Conservation (phyloP, 805 yeast species). For the Clavispora santaluciae region DNA sequence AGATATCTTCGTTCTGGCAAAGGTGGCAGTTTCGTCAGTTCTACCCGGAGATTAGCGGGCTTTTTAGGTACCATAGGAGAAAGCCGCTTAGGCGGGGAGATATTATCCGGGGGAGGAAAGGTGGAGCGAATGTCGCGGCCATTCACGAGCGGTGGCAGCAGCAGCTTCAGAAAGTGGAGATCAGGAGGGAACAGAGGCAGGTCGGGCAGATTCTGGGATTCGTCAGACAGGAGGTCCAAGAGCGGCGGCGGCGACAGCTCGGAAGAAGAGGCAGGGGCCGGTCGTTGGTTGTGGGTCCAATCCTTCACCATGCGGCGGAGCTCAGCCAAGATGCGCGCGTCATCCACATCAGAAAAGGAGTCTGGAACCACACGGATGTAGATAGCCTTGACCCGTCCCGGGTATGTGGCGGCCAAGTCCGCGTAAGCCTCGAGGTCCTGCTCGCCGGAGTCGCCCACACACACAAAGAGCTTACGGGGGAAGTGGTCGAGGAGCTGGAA, state of each 20-base stretch:
- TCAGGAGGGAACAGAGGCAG: neutral
- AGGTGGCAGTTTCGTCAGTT: constrained; percentile 26
- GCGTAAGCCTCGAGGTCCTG: constrained; percentile 89
- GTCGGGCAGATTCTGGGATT: neutral
- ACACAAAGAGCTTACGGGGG: constrained; percentile 68
- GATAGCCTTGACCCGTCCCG: constrained; percentile 64
- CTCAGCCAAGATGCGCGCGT: constrained; percentile 27
- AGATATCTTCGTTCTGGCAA: constrained; percentile 22
- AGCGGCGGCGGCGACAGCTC: neutral
- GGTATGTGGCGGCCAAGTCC: constrained; percentile 57
- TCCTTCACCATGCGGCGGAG: constrained; percentile 20
- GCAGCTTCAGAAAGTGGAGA: no score
- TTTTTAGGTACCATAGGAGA: constrained; percentile 48
- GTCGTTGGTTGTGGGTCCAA: constrained; percentile 9
- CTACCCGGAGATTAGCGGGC: constrained; percentile 38
- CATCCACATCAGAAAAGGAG: constrained; percentile 58
- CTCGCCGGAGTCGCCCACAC: constrained; percentile 96
- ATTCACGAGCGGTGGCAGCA: no score
- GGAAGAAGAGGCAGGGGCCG: no score
- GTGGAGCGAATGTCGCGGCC: no score
- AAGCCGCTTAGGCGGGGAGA: constrained; percentile 5
- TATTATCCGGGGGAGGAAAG: no score
- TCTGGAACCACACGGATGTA: constrained; percentile 73
- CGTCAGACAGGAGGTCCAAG: neutral
- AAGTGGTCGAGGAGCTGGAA: constrained; percentile 64